Conservation (phyloP, 495 filamentous ascomycete species). For the Melanomma pulvis-pyrius region DNA sequence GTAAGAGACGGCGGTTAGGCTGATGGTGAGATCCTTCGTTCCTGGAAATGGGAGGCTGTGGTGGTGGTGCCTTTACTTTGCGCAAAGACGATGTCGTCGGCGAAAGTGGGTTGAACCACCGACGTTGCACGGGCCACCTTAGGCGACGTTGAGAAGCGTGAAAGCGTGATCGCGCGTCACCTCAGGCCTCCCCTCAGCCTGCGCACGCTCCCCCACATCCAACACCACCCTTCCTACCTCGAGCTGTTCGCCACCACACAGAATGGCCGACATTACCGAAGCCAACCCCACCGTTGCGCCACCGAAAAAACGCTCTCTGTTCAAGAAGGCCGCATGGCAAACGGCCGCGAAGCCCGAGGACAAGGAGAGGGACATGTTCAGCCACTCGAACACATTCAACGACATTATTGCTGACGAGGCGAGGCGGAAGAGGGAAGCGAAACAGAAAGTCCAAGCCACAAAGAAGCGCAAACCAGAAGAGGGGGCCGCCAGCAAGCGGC, state of each 20-base stretch:
- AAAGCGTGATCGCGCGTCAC: slow-evolving; percentile 27
- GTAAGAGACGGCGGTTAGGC: background rate
- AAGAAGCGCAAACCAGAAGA: slow-evolving; percentile 8
- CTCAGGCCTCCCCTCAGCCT: slow-evolving; percentile 7
- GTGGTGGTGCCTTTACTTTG: background rate
- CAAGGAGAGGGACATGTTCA: slow-evolving; percentile 31
- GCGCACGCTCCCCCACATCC: slow-evolving; percentile 5
- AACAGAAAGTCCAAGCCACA: slow-evolving; percentile 16
- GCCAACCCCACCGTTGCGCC: background rate
- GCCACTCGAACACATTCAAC: slow-evolving; percentile 25
- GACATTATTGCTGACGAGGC: slow-evolving; percentile 32
- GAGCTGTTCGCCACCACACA: background rate
- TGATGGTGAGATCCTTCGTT: background rate
- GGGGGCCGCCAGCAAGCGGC: slow-evolving; percentile 1
- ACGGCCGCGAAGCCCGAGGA: slow-evolving; percentile 17
- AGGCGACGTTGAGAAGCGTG: background rate
- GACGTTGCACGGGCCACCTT: background rate
- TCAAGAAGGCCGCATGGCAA: slow-evolving; percentile 36
- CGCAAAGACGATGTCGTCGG: slow-evolving; percentile 5
- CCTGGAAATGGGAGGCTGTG: background rate
- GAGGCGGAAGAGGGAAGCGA: slow-evolving; percentile 14
- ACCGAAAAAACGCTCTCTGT: slow-evolving; percentile 34
- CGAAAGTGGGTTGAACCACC: background rate
- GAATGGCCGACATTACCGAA: slow-evolving; percentile 17
- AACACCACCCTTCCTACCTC: background rate